Base-by-base conservation (phyloP, 768 basidiomycete genomes). In the Lenzites betulinus region DNA sequence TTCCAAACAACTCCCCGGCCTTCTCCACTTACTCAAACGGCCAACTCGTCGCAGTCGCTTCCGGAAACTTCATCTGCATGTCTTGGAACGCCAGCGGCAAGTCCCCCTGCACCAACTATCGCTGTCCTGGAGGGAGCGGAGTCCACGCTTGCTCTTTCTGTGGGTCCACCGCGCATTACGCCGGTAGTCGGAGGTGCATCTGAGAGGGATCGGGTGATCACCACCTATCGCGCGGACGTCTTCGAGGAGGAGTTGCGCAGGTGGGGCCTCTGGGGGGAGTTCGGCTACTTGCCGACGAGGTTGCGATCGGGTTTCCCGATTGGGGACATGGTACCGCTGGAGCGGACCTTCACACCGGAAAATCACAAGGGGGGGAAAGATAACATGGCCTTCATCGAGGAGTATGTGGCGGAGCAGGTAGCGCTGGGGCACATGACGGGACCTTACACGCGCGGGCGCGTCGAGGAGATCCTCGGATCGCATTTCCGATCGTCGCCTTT, bases 121-220 rank as follows among this genome's bases (percentile, higher is more conserved):
- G 35, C 8, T 58, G 55, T 25, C 26, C 30, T 22, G 12, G 15
- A n/a, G 3, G 50, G 36, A 4, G 3, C 35, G 5, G 30, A 1
- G 49, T 6, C 2, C 61, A 62, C 47, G 18, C 22, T 33, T 62
- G 61, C 33, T 62, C 61, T 16, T 53, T 62, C 55, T 62, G 61
- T 44, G 50, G 61, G 26, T 36, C 61, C 61, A 7, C 55, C 16
- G 36, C 20, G n/a, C 61, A 62, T 58, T 50, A 51, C 46, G 50
- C 54, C 43, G 55, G 38, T 36, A 52, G 50, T 58, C 52, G 47
- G 50, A 50, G 46, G 43, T 62, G 61, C 44, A 6, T 62, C 60
- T 25, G 23, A 23, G 20, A 46, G 23, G 44, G 44, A 46, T 13
- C 52, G 52, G 23, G 26, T 60, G 25, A 50, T 60, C 16, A 60